Conservation (phyloP, 1,139 yeast species). For the Zhuliangozyma blackwelliae region DNA sequence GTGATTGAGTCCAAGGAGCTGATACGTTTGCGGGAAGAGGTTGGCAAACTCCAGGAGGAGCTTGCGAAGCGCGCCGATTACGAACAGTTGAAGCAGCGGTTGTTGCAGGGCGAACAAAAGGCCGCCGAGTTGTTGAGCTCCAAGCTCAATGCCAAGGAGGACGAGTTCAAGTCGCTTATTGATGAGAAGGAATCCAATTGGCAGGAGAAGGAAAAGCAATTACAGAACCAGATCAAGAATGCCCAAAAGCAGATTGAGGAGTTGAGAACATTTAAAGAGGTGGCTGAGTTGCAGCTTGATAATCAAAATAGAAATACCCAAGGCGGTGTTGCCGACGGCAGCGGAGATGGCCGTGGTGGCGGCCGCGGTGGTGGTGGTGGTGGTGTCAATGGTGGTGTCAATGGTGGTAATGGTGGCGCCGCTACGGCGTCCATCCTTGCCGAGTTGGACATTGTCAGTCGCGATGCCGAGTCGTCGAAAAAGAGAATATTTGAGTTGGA, state of each 20-base stretch:
- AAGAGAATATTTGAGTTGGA: constrained; percentile 68
- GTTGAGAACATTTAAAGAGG: constrained; percentile 52
- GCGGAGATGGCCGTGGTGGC: no score
- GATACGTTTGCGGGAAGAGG: constrained; percentile 49
- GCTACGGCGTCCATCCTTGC: constrained; percentile 28
- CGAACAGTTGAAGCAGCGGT: constrained; percentile 63
- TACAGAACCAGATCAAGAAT: constrained; percentile 38
- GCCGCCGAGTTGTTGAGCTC: constrained; percentile 49
- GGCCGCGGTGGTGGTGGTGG: no score
- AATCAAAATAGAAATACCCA: constrained; percentile 15
- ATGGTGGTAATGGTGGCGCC: no score
- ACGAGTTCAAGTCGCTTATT: constrained; percentile 53
- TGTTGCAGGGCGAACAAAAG: constrained; percentile 55
- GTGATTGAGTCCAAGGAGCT: constrained; percentile 58
- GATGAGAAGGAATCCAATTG: constrained; percentile 65
- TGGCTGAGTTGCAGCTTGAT: constrained; percentile 45
- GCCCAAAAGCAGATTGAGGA: constrained; percentile 52
- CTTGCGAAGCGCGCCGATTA: constrained; percentile 71
- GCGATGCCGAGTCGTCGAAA: constrained; percentile 74
- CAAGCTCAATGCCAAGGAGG: constrained; percentile 53
- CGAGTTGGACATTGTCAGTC: constrained; percentile 62
- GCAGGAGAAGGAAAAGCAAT: constrained; percentile 47
- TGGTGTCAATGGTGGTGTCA: no score
- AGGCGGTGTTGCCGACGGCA: no score
- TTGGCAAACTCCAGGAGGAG: constrained; percentile 54